These are phyloP conservation scores for Nicotiana rustica DNA, from an alignment of 305 asterid species.

Conservation along the genomic window DNA sequence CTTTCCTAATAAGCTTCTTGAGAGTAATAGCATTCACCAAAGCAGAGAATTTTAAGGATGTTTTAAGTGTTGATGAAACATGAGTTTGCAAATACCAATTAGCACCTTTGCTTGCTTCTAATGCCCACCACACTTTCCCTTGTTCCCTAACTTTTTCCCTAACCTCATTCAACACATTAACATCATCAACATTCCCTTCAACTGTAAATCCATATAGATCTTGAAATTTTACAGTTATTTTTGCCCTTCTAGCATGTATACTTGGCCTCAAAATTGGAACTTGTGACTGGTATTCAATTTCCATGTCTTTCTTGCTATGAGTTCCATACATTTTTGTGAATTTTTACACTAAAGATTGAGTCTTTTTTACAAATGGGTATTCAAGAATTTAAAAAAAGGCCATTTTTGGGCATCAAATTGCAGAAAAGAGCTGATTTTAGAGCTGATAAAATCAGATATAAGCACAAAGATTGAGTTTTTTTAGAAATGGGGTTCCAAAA, in stretches of 20 bases:
- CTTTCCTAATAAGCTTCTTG: constrained; percentile 84
- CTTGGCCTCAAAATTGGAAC: constrained; percentile 81
- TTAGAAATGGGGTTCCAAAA: neutral
- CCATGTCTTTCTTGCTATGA: constrained; percentile 57
- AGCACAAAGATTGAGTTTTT: neutral
- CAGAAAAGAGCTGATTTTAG: neutral
- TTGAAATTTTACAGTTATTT: constrained; percentile 84
- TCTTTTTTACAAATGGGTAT: neutral
- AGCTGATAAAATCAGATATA: neutral
- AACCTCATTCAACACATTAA: constrained; percentile 91
- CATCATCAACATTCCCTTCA: constrained; percentile 96
- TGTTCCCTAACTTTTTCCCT: constrained; percentile 92
- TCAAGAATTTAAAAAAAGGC: constrained; percentile 2
- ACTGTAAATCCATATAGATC: constrained; percentile 90
- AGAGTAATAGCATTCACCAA: constrained; percentile 87
- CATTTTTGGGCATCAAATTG: neutral
- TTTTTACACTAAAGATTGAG: constrained; percentile 9
- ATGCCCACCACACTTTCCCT: constrained; percentile 90
- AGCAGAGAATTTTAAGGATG: constrained; percentile 77
- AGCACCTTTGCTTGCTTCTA: constrained; percentile 85
- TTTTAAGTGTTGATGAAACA: constrained; percentile 53
- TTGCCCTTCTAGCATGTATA: constrained; percentile 82
- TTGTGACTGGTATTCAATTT: constrained; percentile 60
- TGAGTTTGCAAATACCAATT: constrained; percentile 80
- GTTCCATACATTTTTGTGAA: constrained; percentile 51